A percentile compares a stretch with the other conserved stretches of the same genome.
These are phyloP conservation scores for Metschnikowia arizonensis DNA, from an alignment of 805 yeast genomes.

Conservation along the genomic window DNA sequence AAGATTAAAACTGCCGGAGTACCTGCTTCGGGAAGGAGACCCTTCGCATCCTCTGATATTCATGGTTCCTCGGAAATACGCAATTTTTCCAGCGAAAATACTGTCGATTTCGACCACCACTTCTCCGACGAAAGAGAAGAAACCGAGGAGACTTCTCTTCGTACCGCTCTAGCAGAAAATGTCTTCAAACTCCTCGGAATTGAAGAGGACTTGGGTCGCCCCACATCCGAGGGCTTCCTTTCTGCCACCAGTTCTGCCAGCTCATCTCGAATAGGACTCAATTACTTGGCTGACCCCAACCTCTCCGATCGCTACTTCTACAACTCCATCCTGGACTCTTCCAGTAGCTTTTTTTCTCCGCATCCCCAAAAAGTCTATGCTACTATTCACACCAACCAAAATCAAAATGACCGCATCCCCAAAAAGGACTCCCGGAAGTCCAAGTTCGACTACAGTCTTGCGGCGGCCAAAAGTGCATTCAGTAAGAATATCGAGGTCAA, in stretches of 20 bases:
- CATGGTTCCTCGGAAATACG: not conserved
- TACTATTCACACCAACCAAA: conserved; percentile 24
- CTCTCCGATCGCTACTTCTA: conserved; percentile 15
- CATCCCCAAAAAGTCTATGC: conserved; percentile 26
- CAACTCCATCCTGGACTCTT: conserved; percentile 18
- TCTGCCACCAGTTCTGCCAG: conserved; percentile 17
- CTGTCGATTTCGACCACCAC: conserved; percentile 13
- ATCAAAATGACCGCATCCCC: not conserved
- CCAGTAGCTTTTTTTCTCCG: not conserved
- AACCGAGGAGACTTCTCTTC: conserved; percentile 61
- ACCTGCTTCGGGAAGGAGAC: not conserved
- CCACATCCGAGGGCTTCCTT: not conserved
- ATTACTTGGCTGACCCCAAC: conserved; percentile 19
- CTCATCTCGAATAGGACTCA: conserved; percentile 31
- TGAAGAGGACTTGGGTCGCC: conserved; percentile 26
- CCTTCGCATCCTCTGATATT: not conserved
- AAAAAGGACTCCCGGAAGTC: not conserved
- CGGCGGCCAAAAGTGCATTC: conserved; percentile 52
- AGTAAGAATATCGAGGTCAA: conserved; percentile 57
- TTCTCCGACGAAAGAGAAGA: conserved; percentile 61
- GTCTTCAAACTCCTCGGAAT: conserved; percentile 69
- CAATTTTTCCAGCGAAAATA: not conserved
- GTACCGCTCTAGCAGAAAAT: conserved; percentile 65
- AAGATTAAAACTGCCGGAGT: not conserved
- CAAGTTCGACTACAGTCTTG: conserved; percentile 35